Percentiles rank a stretch among this genome's conserved stretches.
Evolutionary conservation across 306 rosid species (phyloP).

Genomic region (Carpinus fangiana): DNA sequence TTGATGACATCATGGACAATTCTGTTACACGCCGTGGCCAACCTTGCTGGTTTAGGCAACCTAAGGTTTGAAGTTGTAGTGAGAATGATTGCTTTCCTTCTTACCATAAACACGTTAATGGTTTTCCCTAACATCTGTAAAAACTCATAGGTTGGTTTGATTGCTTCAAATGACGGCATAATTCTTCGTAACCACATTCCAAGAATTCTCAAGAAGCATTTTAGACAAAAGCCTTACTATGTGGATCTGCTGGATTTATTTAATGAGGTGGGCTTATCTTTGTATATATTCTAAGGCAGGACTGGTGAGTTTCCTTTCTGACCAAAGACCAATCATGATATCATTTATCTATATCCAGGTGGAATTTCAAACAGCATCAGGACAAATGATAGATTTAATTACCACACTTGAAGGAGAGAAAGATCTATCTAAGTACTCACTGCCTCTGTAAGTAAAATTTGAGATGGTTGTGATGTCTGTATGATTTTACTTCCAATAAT

Average conservation of each 20-base stretch:
- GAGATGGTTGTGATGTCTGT: not conserved
- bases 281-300: not conserved
- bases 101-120: not conserved
- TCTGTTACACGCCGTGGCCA: constrained; percentile 60
- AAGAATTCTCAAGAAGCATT: constrained; percentile 77
- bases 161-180: constrained; percentile 83
- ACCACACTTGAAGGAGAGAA: constrained; percentile 91
- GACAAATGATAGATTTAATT: constrained; percentile 96
- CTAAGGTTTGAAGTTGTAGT: constrained; percentile 44
- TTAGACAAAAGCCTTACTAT: constrained; percentile 74
- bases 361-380: constrained; percentile 91
- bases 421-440: constrained; percentile 80
- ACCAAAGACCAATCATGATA: not conserved
- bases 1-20: constrained; percentile 61
- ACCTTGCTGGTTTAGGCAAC: constrained; percentile 60
- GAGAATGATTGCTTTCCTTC: not conserved
- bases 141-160: constrained; percentile 68
- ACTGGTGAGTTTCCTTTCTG: not conserved
- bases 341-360: constrained; percentile 46
- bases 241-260: constrained; percentile 87
- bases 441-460: constrained; percentile 66
- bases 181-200: constrained; percentile 76
- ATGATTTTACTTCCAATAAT: not conserved
- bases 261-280: constrained; percentile 62
- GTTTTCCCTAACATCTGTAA: constrained; percentile 13